A percentile compares a stretch with the other conserved stretches of the same genome.
These are phyloP conservation scores for Xanthoconium purpureum DNA, from an alignment of 768 basidiomycete genomes.

Conservation along the genomic window DNA sequence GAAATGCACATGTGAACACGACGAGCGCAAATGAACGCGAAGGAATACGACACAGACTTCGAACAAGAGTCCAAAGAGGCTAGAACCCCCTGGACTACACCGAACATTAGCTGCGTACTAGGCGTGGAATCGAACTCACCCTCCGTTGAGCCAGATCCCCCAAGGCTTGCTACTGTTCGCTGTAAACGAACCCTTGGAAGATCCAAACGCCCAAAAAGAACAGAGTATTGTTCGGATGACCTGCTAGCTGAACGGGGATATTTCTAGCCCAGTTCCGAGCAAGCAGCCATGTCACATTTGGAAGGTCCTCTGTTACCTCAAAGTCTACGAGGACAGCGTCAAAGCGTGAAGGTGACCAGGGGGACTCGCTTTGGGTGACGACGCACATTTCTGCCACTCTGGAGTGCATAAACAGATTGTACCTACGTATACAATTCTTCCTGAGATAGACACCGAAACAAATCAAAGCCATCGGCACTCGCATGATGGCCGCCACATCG, in stretches of 20 bases:
- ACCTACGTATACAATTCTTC: too few relatives aligned
- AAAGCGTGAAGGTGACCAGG: neutral
- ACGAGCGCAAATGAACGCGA: neutral
- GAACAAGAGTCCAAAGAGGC: constrained; percentile 57
- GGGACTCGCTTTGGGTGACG: neutral
- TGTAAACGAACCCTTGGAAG: constrained; percentile 52
- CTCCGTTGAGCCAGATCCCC: constrained; percentile 73
- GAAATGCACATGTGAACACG: neutral
- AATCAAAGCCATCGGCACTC: too few relatives aligned
- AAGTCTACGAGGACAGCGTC: constrained; percentile 44
- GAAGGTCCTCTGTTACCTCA: constrained; percentile 50
- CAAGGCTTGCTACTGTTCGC: constrained; percentile 47
- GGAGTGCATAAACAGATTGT: too few relatives aligned
- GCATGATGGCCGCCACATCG: too few relatives aligned
- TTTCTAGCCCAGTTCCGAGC: constrained; percentile 58
- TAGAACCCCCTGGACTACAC: constrained; percentile 61
- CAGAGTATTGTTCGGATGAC: constrained; percentile 60
- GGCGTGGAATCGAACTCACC: constrained; percentile 37
- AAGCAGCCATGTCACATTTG: constrained; percentile 55
- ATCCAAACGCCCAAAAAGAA: constrained; percentile 67
- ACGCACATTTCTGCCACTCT: constrained; percentile 61
- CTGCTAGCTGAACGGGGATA: constrained; percentile 53
- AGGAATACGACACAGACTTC: constrained; percentile 41
- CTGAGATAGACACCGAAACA: too few relatives aligned
- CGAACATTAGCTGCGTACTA: neutral